phyloP scores from a whole-genome alignment of 1,284 basidiomycete species.

The Bjerkandera adusta region DNA sequence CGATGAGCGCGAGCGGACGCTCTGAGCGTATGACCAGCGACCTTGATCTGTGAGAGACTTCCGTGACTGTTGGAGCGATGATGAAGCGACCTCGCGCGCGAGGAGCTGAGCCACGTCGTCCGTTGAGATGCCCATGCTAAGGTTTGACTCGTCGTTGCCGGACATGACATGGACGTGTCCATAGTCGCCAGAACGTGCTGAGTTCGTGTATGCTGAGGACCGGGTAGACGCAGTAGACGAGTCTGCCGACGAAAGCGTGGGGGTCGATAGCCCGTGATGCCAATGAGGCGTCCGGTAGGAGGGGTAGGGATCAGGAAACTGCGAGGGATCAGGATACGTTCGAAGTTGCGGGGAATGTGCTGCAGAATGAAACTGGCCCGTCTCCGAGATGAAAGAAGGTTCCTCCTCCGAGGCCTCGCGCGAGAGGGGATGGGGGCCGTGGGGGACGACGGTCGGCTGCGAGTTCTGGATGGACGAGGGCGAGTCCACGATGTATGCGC shows the following conservation, averaged over 20 bases:
- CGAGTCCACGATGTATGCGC: slow-evolving; percentile 31
- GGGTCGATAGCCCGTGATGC: slow-evolving; percentile 29
- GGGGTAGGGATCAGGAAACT: slow-evolving; percentile 57
- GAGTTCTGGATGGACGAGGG: slow-evolving; percentile 22
- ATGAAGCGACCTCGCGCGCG: slow-evolving; percentile 46
- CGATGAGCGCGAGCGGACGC: slow-evolving; percentile 64
- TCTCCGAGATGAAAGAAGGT: slow-evolving; percentile 35
- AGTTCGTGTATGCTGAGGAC: slow-evolving; percentile 73
- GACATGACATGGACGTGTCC: slow-evolving; percentile 63
- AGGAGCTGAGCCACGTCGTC: slow-evolving; percentile 63
- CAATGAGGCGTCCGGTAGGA: slow-evolving; percentile 40
- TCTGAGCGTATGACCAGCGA: slow-evolving; percentile 68
- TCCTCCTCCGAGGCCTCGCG: slow-evolving; percentile 32
- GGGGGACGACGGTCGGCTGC: slow-evolving; percentile 17
- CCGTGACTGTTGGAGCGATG: slow-evolving; percentile 41
- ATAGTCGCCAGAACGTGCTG: slow-evolving; percentile 63
- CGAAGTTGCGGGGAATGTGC: slow-evolving; percentile 44
- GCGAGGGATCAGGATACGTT: slow-evolving; percentile 59
- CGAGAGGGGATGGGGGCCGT: slow-evolving; percentile 20
- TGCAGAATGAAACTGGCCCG: slow-evolving; percentile 37
- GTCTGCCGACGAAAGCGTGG: slow-evolving; percentile 61
- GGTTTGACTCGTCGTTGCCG: slow-evolving; percentile 52
- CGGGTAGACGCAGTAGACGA: slow-evolving; percentile 70
- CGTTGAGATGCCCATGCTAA: slow-evolving; percentile 56
- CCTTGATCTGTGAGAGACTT: slow-evolving; percentile 49